Conservation (phyloP, 73 alveolate genomes). For the Diophrys sp. region DNA sequence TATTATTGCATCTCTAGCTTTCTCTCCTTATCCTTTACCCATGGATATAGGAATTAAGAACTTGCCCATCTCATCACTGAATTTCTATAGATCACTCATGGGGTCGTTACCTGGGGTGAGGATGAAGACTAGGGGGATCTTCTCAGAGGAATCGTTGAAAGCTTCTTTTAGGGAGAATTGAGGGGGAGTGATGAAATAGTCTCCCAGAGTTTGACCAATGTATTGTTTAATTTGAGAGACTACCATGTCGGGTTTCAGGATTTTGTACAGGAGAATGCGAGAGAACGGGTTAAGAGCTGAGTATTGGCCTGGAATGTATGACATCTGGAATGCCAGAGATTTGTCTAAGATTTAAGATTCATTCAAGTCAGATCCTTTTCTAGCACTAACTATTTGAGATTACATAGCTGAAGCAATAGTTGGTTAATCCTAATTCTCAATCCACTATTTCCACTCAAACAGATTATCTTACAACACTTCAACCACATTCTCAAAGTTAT, state of each 20-base stretch:
- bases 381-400: too few relatives aligned
- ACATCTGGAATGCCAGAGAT: too few relatives aligned
- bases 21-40: conserved; percentile 87
- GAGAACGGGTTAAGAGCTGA: conserved; percentile 67
- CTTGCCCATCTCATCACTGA: conserved; percentile 58
- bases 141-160: conserved; percentile 77
- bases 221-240: conserved; percentile 75
- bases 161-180: conserved; percentile 83
- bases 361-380: too few relatives aligned
- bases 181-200: conserved; percentile 75
- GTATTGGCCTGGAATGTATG: conserved; percentile 79
- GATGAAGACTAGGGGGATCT: conserved; percentile 85
- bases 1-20: conserved; percentile 69
- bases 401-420: too few relatives aligned
- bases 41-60: conserved; percentile 66
- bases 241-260: conserved; percentile 90
- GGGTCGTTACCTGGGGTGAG: conserved; percentile 90
- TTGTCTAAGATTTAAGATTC: too few relatives aligned
- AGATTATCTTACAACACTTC: conserved; percentile 46
- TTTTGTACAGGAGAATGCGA: conserved; percentile 84
- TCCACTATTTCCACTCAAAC: conserved; percentile 61
- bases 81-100: conserved; percentile 68
- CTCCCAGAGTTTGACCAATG: conserved; percentile 71
- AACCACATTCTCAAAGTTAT: neutral
- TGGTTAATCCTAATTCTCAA: conserved; percentile 67